Evolutionary conservation across 2,329 filamentous ascomycete genomes (phyloP).

Genomic region (Colletotrichum spinosum): DNA sequence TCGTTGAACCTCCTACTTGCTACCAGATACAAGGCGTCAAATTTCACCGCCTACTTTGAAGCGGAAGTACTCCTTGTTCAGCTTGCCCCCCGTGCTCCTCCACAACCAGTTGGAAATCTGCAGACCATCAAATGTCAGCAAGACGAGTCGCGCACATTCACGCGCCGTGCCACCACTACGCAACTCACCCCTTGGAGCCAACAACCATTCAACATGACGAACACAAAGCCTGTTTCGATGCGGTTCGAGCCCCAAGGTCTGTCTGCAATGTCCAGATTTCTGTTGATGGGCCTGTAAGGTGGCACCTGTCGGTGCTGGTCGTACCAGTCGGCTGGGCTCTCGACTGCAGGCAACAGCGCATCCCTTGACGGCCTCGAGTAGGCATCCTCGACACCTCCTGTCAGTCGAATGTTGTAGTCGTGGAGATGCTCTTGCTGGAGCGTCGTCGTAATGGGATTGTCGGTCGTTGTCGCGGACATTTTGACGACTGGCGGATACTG

Average conservation of each 20-base stretch:
- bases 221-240: conserved; percentile 40
- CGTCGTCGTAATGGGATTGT: conserved; percentile 24
- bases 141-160: background rate
- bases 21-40: conserved; percentile 38
- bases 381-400: conserved; percentile 30
- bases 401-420: conserved; percentile 35
- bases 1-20: too few relatives aligned
- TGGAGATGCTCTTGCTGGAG: conserved; percentile 29
- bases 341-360: conserved; percentile 18
- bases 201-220: conserved; percentile 42
- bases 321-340: conserved; percentile 39
- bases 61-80: conserved; percentile 60
- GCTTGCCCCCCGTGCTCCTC: conserved; percentile 40
- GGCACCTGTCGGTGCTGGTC: conserved; percentile 41
- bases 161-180: background rate
- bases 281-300: conserved; percentile 40
- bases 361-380: conserved; percentile 27
- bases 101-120: conserved; percentile 32
- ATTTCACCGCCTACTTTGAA: conserved; percentile 68
- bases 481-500: background rate
- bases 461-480: conserved; percentile 31
- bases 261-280: conserved; percentile 37
- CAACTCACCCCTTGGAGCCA: conserved; percentile 31
- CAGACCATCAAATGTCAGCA: conserved; percentile 1
- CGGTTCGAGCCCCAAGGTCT: conserved; percentile 37